Evolutionary conservation across 495 filamentous ascomycete species (phyloP).

Genomic region (Penicillium soppii): DNA sequence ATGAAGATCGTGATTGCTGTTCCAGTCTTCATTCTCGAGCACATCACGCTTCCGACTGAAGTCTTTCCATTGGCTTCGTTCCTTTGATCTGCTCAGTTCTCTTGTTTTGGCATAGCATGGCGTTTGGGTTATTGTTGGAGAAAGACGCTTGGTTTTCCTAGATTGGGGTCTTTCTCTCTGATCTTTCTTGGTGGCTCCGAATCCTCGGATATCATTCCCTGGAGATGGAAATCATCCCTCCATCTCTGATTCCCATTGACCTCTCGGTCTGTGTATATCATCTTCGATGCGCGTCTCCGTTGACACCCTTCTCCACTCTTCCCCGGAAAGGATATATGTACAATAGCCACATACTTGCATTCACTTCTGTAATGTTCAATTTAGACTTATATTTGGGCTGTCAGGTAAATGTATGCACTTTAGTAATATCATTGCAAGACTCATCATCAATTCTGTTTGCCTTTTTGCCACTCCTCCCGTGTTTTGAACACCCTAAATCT

Average conservation of each 20-base stretch:
- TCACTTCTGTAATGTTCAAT: conserved; percentile 16
- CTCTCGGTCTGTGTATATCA: conserved; percentile 28
- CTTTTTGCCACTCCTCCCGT: conserved; percentile 27
- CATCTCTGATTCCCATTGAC: conserved; percentile 3
- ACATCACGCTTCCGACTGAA: conserved; percentile 4
- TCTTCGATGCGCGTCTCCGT: conserved; percentile 11
- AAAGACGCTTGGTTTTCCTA: conserved; percentile 22
- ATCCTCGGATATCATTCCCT: not conserved
- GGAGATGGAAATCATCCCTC: not conserved
- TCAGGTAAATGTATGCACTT: too few relatives aligned
- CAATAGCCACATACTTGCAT: conserved; percentile 31
- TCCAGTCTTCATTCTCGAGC: conserved; percentile 3
- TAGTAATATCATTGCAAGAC: too few relatives aligned
- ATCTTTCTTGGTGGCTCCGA: conserved; percentile 11
- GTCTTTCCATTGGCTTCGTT: conserved; percentile 1
- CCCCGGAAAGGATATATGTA: conserved; percentile 25
- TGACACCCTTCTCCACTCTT: conserved; percentile 29
- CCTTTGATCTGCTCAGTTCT: conserved; percentile 19
- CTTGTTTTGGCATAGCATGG: conserved; percentile 51
- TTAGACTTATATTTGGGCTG: not conserved
- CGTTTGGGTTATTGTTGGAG: conserved; percentile 40
- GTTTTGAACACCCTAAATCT: conserved; percentile 1
- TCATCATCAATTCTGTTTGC: not conserved
- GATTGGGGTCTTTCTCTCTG: conserved; percentile 26
- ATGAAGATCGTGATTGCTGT: conserved; percentile 36